Evolutionary conservation across 2,329 filamentous ascomycete genomes (phyloP).

Genomic region (Venturia carpophila): DNA sequence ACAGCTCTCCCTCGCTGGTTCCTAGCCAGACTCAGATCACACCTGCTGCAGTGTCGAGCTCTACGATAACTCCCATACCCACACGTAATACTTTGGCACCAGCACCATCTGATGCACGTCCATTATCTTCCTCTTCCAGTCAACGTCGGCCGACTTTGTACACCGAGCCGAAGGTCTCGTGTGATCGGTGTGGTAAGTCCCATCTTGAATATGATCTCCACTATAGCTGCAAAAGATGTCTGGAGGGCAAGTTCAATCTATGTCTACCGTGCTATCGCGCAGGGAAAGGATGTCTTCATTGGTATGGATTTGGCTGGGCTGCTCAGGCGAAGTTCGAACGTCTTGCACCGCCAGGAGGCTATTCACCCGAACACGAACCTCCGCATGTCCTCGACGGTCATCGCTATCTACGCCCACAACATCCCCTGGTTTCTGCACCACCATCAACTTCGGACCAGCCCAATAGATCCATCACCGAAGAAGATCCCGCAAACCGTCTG

Average conservation of each 20-base stretch:
- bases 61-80: neutral
- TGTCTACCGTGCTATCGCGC: slow-evolving; percentile 73
- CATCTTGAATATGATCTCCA: slow-evolving; percentile 82
- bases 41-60: neutral
- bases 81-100: slow-evolving; percentile 21
- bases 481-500: slow-evolving; percentile 59
- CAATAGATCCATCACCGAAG: slow-evolving; percentile 35
- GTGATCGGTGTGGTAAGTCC: slow-evolving; percentile 59
- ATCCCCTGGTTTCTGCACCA: slow-evolving; percentile 23
- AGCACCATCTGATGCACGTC: slow-evolving; percentile 18
- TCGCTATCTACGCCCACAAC: slow-evolving; percentile 32
- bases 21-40: neutral
- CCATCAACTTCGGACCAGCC: slow-evolving; percentile 22
- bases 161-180: slow-evolving; percentile 64
- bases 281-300: slow-evolving; percentile 71
- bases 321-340: slow-evolving; percentile 59
- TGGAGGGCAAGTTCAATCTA: slow-evolving; percentile 64
- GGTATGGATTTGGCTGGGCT: slow-evolving; percentile 76
- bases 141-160: slow-evolving; percentile 37
- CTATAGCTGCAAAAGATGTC: slow-evolving; percentile 70
- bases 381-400: slow-evolving; percentile 47
- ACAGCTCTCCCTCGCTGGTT: slow-evolving; percentile 25
- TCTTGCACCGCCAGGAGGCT: slow-evolving; percentile 35
- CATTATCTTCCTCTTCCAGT: slow-evolving; percentile 24
- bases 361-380: slow-evolving; percentile 35